A percentile compares a stretch with the other conserved stretches of the same genome.
Conservation (phyloP, 768 basidiomycete genomes). For the Termitomyces sp. region DNA sequence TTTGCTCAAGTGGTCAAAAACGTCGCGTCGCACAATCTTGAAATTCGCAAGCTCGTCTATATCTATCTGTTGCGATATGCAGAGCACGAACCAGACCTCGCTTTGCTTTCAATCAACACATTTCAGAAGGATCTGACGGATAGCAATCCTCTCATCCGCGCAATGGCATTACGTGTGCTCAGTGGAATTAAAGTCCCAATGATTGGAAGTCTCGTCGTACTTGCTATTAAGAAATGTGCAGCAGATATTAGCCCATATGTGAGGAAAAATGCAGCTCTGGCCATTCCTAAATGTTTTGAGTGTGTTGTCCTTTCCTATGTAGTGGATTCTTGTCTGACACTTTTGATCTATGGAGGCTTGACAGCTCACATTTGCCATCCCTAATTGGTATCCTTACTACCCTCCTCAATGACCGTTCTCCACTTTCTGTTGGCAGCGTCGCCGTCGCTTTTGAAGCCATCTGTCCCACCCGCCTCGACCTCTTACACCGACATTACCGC, state of each 20-base stretch:
- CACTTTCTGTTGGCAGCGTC: constrained; percentile 84
- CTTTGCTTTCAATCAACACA: constrained; percentile 94
- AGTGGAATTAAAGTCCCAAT: constrained; percentile 89
- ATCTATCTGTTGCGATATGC: constrained; percentile 96
- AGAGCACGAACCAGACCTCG: constrained; percentile 89
- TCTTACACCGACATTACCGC: constrained; percentile 85
- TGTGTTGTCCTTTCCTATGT: constrained; percentile 11
- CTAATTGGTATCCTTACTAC: constrained; percentile 65
- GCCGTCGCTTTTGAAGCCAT: constrained; percentile 81
- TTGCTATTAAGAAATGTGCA: constrained; percentile 90
- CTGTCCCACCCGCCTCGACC: constrained; percentile 83
- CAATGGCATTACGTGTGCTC: constrained; percentile 92
- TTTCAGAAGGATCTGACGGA: constrained; percentile 97
- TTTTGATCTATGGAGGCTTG: constrained; percentile 47
- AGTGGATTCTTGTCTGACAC: not conserved
- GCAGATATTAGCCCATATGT: constrained; percentile 93
- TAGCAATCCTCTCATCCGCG: constrained; percentile 87
- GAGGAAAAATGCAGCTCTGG: constrained; percentile 86
- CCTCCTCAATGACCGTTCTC: constrained; percentile 69
- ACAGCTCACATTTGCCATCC: constrained; percentile 63
- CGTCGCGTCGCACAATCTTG: constrained; percentile 87
- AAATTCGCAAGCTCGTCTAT: constrained; percentile 95
- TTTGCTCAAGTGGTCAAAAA: constrained; percentile 98
- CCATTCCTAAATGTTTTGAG: constrained; percentile 84
- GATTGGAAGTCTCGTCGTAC: constrained; percentile 78